Evolutionary conservation across 139 green algal genomes (phyloP).

Genomic region (Closterium sp.): DNA sequence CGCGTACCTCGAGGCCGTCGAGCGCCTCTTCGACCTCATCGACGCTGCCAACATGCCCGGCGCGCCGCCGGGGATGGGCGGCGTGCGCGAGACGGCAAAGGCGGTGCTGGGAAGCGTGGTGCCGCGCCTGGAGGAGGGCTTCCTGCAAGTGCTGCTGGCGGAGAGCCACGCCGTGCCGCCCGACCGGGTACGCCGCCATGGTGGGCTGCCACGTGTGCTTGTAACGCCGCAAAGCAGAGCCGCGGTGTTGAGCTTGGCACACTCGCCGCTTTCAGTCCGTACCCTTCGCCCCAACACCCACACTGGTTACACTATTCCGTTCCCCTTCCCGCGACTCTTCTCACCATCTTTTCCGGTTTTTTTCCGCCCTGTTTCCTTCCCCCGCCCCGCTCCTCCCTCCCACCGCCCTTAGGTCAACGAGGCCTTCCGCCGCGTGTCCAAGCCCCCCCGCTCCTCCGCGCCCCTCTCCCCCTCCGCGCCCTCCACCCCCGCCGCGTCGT

Average conservation of each 20-base stretch:
- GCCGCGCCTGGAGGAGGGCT: constrained; percentile 18
- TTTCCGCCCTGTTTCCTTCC: neutral
- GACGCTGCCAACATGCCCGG: neutral
- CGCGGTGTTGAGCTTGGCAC: too few species aligned
- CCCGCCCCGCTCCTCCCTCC: too few species aligned
- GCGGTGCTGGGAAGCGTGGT: neutral
- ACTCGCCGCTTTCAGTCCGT: too few species aligned
- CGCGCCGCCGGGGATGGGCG: neutral
- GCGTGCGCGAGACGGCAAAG: constrained; percentile 6
- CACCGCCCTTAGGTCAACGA: neutral
- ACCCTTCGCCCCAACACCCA: too few species aligned
- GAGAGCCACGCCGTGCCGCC: neutral
- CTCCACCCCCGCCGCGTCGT: neutral
- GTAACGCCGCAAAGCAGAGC: too few species aligned
- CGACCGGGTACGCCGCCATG: neutral
- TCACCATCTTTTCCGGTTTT: too few species aligned
- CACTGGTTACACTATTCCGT: too few species aligned
- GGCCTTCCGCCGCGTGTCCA: neutral
- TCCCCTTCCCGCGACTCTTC: too few species aligned
- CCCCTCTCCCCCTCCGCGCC: neutral
- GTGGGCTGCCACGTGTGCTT: too few species aligned
- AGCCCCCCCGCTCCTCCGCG: neutral
- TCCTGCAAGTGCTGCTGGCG: constrained; percentile 11
- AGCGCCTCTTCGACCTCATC: constrained; percentile 2
- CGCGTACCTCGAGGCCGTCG: constrained; percentile 13